These are phyloP conservation scores for Astraeus odoratus DNA, from an alignment of 768 basidiomycete species.

Conservation along the genomic window DNA sequence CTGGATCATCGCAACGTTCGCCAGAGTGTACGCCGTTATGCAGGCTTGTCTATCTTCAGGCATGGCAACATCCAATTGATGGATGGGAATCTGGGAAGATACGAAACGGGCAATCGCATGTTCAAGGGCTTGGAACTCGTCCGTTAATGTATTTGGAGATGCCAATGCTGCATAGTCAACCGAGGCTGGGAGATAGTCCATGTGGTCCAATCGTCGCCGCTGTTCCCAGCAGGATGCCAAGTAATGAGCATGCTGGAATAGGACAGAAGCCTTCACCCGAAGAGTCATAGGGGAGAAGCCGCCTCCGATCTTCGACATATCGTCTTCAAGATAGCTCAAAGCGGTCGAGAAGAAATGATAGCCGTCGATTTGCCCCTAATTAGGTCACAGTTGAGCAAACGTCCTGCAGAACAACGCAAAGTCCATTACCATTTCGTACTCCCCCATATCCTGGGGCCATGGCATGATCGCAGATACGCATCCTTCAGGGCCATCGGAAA, in stretches of 20 bases:
- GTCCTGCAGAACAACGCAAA: constrained; percentile 4
- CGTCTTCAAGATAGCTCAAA: constrained; percentile 55
- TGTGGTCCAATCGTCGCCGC: constrained; percentile 35
- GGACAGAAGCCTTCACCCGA: constrained; percentile 69
- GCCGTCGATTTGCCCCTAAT: constrained; percentile 52
- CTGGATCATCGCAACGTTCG: constrained; percentile 58
- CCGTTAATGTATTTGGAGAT: constrained; percentile 40
- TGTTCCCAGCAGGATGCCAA: constrained; percentile 55
- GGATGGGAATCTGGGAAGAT: constrained; percentile 55
- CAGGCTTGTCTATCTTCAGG: constrained; percentile 55
- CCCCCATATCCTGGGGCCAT: constrained; percentile 69
- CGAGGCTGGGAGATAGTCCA: constrained; percentile 12
- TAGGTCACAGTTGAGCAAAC: constrained; percentile 12
- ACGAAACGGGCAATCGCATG: constrained; percentile 57
- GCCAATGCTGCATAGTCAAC: constrained; percentile 33
- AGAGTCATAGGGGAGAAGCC: constrained; percentile 60
- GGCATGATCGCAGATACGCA: constrained; percentile 60
- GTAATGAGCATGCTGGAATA: constrained; percentile 62
- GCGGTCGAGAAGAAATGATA: constrained; percentile 51
- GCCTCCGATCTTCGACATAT: constrained; percentile 38
- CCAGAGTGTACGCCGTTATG: constrained; percentile 57
- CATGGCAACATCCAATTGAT: constrained; percentile 51
- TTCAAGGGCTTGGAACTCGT: constrained; percentile 58
- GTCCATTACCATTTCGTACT: constrained; percentile 61
- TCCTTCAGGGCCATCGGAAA: constrained; percentile 55